Base-by-base conservation (phyloP, 768 basidiomycete genomes). In the Tylopilus subfusipes region DNA sequence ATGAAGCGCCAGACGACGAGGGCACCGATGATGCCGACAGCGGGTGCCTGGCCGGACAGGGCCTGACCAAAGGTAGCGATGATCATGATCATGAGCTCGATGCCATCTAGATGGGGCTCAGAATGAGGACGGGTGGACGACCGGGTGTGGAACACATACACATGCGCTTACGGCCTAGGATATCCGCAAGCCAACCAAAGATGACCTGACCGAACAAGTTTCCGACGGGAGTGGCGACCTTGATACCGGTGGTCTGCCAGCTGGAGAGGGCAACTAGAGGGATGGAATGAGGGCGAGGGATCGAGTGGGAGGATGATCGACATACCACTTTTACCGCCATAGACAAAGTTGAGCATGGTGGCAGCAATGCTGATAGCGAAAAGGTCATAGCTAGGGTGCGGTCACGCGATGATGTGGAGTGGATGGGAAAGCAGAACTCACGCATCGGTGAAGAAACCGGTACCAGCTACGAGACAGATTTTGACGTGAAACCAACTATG, bases 381-480 rank as follows among this genome's bases (percentile, higher is more conserved):
- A 55, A 95, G 86, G 57, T 93, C 91, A 63, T 90, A 90, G 27
- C 69, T 70, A 8, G 18, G 7, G 34, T 25, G 42, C 16, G 11
- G 50, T 65, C 34, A 54, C 19, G 29, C 24, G 48, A 29, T 14
- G 11, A 14, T 0, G 4, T 7, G 6, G 12, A 16, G 12, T 5
- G 10, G 36, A 29, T 0, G 19, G 36, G 18, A 22, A 52, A 22
- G n/a, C 42, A 9, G 1, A 70, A 48, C 80, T 62, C 60, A 84
- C 81, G 86, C 84, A 73, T 90, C 92, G 46, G 93, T 93, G 77
- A 93, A 95, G 79, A 95, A 94, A 25, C 93, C 93, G 11, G 87
- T 87, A 62, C 93, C 90, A 3, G 90, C 75, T 12, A 81, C 81
- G 53, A 82, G 59, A 62, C 82, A 83, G 56, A 85, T 79, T 70